Base-by-base conservation (phyloP, 257 asterid species). In the Agastache rugosa region DNA sequence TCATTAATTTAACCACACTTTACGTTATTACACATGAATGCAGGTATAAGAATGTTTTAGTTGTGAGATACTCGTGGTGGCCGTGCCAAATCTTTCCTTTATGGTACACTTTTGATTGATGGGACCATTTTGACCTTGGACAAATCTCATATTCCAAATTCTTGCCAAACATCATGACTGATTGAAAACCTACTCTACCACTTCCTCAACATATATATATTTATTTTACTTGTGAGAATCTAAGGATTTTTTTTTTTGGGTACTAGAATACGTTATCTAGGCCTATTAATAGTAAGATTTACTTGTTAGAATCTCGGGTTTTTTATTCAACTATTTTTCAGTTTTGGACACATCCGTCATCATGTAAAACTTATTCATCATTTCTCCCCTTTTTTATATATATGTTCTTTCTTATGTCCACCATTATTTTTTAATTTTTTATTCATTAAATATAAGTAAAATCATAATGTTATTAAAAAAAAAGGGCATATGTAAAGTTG, bases 61-160 rank as follows among this genome's bases (percentile, higher is more conserved):
- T 50, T 73, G 76, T 73, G 76, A 51, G 72, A 48, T 73, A 67
- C 67, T 59, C 8, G 19, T 76, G 71, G 39, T 59, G 44, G 65
- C 56, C 63, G 65, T 74, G 45, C 79, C 79, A 74, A 79, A 79
- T 75, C 72, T 79, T 68, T 48, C 74, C 59, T 62, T 51, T 79
- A 55, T 54, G 58, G 76, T 42, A 20, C 8, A 67, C 47, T 41
- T 41, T 51, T 37, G 34, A 1, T 20, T 50, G 67, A 67, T 68
- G 73, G 69, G 83, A 74, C 68, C 69, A 74, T 74, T 68, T 72
- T 73, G 48, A 74, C 76, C 72, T 53, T 23, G 7, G 1, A 12
- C 9, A n/a, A 47, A 19, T 44, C 10, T 41, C 15, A 67, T 67
- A 58, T 67, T 39, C 79, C 55, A 48, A 69, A 42, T 62, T 74